These are phyloP conservation scores for Senna tora DNA, from an alignment of 306 rosid genomes.

Conservation along the genomic window DNA sequence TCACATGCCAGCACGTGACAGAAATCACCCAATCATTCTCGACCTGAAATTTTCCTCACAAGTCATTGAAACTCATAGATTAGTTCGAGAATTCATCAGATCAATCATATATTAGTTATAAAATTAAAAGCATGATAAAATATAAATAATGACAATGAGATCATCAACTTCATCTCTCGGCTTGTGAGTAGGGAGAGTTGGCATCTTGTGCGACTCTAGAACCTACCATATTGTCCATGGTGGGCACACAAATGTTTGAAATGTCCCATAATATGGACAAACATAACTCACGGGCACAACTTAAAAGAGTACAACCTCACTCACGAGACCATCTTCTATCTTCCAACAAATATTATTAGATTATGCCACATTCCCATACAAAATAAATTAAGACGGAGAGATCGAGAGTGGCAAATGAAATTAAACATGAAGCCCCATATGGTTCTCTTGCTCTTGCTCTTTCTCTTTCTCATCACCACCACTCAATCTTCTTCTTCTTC, in stretches of 20 bases:
- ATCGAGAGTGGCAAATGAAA: slow-evolving; percentile 33
- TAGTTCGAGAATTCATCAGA: too few species aligned
- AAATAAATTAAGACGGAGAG: slow-evolving; percentile 32
- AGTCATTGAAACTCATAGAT: too few species aligned
- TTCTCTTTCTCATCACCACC: not conserved
- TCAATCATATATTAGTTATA: too few species aligned
- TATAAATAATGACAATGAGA: not conserved
- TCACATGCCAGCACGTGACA: too few species aligned
- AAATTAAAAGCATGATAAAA: too few species aligned
- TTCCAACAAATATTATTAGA: slow-evolving; percentile 22
- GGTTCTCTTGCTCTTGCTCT: slow-evolving; percentile 30
- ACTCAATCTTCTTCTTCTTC: slow-evolving; percentile 1
- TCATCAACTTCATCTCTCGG: not conserved
- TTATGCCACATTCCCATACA: not conserved
- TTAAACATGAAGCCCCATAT: slow-evolving; percentile 48
- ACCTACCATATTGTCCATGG: slow-evolving; percentile 28
- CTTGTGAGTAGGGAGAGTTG: not conserved
- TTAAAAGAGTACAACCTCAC: slow-evolving; percentile 3
- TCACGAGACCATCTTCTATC: slow-evolving; percentile 46
- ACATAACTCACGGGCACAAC: slow-evolving; percentile 44
- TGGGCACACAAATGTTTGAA: slow-evolving; percentile 21
- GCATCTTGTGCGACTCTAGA: slow-evolving; percentile 36
- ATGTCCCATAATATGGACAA: slow-evolving; percentile 34
- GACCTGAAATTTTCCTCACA: too few species aligned
- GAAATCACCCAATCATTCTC: too few species aligned